Percentiles rank a stretch among this genome's conserved stretches.
Conservation (phyloP, 306 rosid species). For the Malus asiatica region DNA sequence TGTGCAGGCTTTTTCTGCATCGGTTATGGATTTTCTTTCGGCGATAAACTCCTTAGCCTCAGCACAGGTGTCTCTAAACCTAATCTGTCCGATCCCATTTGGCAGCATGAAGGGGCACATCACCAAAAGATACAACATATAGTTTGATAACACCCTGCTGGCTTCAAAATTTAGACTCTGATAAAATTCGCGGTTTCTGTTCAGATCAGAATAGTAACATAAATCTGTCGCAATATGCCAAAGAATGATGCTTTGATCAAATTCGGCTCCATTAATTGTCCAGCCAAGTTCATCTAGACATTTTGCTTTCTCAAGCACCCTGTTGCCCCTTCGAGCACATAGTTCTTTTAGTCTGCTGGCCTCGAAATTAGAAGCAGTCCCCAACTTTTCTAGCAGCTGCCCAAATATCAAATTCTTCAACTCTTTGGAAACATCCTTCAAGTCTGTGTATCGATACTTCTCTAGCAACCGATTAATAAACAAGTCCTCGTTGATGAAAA, state of each 20-base stretch:
- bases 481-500: neutral
- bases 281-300: neutral
- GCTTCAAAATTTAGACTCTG: too few species aligned
- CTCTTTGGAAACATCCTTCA: neutral
- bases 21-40: neutral
- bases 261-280: neutral
- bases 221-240: conserved; percentile 16
- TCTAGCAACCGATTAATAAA: neutral
- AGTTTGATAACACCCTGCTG: neutral
- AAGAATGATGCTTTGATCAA: conserved; percentile 4
- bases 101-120: conserved; percentile 2
- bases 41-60: conserved; percentile 17
- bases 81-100: neutral
- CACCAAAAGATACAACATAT: conserved; percentile 8
- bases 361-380: neutral
- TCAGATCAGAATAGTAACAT: neutral
- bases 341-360: neutral
- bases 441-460: conserved; percentile 7
- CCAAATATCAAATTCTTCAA: conserved; percentile 12
- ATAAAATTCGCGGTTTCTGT: neutral
- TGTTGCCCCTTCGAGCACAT: neutral
- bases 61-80: conserved; percentile 25
- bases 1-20: neutral
- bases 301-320: neutral
- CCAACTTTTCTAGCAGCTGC: neutral